Conservation (phyloP, 352 stramenopile species). For the Blastocystis sp. region DNA sequence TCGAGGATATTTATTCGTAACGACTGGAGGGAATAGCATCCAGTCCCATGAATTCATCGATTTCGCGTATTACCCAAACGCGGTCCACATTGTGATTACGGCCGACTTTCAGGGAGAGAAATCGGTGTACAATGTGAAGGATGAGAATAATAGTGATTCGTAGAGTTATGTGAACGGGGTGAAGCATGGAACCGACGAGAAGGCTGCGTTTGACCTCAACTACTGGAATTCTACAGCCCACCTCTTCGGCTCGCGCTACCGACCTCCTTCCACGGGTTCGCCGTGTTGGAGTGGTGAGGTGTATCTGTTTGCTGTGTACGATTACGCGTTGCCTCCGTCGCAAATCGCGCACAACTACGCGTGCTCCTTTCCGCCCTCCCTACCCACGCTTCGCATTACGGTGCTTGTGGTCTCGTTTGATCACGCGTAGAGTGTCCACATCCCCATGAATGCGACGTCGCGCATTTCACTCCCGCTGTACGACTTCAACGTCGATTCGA, state of each 20-base stretch:
- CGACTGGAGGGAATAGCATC: background rate
- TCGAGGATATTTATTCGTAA: background rate
- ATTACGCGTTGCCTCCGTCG: background rate
- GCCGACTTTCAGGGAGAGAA: background rate
- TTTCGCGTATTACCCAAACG: background rate
- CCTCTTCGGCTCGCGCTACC: background rate
- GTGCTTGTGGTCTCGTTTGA: background rate
- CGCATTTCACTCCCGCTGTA: slow-evolving; percentile 3
- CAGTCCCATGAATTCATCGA: background rate
- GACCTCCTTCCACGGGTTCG: background rate
- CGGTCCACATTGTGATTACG: background rate
- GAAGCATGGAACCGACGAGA: background rate
- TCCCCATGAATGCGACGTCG: slow-evolving; percentile 21
- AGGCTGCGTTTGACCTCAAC: background rate
- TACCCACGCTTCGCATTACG: slow-evolving; percentile 4
- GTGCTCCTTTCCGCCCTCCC: slow-evolving; percentile 40
- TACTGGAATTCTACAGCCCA: background rate
- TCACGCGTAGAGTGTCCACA: background rate
- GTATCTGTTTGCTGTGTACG: slow-evolving; percentile 30
- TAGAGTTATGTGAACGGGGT: slow-evolving; percentile 33
- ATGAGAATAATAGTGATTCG: background rate
- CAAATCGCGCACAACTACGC: slow-evolving; percentile 41
- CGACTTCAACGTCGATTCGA: slow-evolving; percentile 44
- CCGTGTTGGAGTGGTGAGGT: slow-evolving; percentile 30
- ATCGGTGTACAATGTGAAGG: background rate